phyloP scores from a whole-genome alignment of 441 rosid genomes.

The Jatropha podagrica region DNA sequence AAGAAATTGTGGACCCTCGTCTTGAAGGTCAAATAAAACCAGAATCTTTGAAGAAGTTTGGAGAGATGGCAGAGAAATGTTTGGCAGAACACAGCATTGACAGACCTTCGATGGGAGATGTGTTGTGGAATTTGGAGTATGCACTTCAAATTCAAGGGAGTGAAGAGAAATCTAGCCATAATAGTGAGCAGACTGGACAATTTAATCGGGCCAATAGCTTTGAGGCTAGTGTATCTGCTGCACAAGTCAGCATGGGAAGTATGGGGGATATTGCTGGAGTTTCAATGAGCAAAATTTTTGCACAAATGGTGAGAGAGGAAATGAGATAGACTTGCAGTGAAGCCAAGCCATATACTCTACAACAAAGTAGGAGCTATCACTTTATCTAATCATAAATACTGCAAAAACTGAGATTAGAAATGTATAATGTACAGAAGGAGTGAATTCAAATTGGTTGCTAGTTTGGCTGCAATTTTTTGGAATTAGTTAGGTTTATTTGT shows the following conservation, averaged over 20 bases:
- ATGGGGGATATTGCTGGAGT: conserved; percentile 48
- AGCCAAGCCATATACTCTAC: not conserved
- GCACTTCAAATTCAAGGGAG: conserved; percentile 56
- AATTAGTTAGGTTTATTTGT: conserved; percentile 7
- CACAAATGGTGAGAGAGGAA: conserved; percentile 75
- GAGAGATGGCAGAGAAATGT: conserved; percentile 78
- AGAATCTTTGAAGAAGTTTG: conserved; percentile 57
- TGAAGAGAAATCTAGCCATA: conserved; percentile 33
- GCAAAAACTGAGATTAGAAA: not conserved
- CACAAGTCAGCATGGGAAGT: conserved; percentile 44
- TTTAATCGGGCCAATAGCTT: conserved; percentile 21
- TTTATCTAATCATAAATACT: no score
- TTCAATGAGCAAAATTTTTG: conserved; percentile 80
- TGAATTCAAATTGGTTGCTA: conserved; percentile 12
- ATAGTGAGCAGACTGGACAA: conserved; percentile 14
- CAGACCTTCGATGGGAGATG: conserved; percentile 79
- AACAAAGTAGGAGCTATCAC: not conserved
- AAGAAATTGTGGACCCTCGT: conserved; percentile 51
- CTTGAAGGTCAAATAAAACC: conserved; percentile 45
- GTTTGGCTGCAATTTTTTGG: not conserved
- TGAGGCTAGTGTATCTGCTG: conserved; percentile 31
- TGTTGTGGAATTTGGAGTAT: conserved; percentile 78
- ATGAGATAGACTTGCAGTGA: conserved; percentile 32
- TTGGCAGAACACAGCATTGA: conserved; percentile 48
- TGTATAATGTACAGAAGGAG: conserved; percentile 7